A percentile compares a stretch with the other conserved stretches of the same genome.
phyloP scores from a whole-genome alignment of 768 basidiomycete genomes.

The Hericium coralloides region DNA sequence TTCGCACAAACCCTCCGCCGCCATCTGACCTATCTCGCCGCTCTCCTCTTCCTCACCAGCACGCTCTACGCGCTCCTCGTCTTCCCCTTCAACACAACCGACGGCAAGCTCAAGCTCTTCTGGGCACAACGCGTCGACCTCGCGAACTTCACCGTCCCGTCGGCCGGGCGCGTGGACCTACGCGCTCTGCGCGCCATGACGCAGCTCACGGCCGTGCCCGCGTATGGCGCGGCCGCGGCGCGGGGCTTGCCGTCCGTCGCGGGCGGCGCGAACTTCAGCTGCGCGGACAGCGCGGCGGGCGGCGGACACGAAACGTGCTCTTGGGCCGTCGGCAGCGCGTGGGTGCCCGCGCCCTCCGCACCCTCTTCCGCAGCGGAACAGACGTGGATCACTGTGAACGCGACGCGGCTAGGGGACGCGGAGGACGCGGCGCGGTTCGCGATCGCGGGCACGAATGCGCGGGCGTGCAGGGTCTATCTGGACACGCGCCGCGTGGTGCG shows the following conservation, averaged over 20 bases:
- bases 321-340: not conserved
- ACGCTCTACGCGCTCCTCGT: slow-evolving; percentile 33
- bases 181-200: not conserved
- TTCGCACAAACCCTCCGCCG: slow-evolving; percentile 15
- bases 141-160: slow-evolving; percentile 15
- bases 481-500: slow-evolving; percentile 21
- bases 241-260: not conserved
- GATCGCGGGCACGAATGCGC: slow-evolving; percentile 49
- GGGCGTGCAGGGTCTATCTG: slow-evolving; percentile 56
- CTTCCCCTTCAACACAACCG: slow-evolving; percentile 53
- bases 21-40: not conserved
- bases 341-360: not conserved
- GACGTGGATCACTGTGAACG: slow-evolving; percentile 1
- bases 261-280: not conserved
- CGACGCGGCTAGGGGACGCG: slow-evolving; percentile 9
- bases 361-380: not conserved
- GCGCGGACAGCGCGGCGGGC: not conserved
- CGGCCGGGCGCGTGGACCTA: not conserved
- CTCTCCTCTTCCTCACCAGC: slow-evolving; percentile 25
- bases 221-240: not conserved
- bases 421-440: slow-evolving; percentile 30
- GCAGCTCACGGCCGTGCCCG: not conserved
- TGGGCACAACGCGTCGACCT: slow-evolving; percentile 57
- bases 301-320: not conserved
- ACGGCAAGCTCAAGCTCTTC: slow-evolving; percentile 57